Base-by-base conservation (phyloP, 2,329 filamentous ascomycete genomes). In the Atkinsonella hypoxylon region DNA sequence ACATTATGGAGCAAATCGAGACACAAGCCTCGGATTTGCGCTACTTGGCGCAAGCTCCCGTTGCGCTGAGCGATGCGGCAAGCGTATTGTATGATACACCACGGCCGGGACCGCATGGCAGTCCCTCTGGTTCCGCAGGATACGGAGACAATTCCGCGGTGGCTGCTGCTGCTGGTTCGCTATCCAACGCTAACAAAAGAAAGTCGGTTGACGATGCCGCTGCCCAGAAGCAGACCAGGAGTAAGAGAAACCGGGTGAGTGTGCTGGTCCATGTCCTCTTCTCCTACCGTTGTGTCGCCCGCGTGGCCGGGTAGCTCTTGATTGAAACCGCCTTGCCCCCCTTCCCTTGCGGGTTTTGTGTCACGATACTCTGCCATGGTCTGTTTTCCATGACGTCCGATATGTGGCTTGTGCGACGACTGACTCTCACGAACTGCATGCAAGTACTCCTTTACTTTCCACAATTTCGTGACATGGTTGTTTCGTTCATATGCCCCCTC, bases 221-320 rank as follows among this genome's bases (percentile, higher is more conserved):
- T 17, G 53, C 63, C 17, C 76, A 75, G 62, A 77, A 74, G 62
- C 74, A 77, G 65, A 77, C 78, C 63, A 67, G 78, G 57, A 80
- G 76, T 62, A 82, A 81, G 62, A 73, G 78, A 53, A 82, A 81
- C 56, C 67, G 78, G 61, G 75, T 78, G 57, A 66, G 73, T 73
- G 44, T n/a, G 32, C 31, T 45, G 31, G 31, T 30, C 15, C n/a
- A 9, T 15, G 36, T 31, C 17, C 22, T 43, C 18, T 9, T 41
- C 15, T 48, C 13, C 17, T 26, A 7, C 3, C 34, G 15, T 48
- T 41, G 36, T 41, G n/a, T 30, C 36, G 26, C 38, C 31, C 20
- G 9, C 31, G 17, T 32, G 31, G 18, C 17, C 11, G 20, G 20
- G 46, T n/a, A 17, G 22, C 39, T 32, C 13, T 34, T 31, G 17